A percentile compares a stretch with the other conserved stretches of the same genome.
phyloP scores from a whole-genome alignment of 129 eudicot genomes.

The Flaveria brownii region DNA sequence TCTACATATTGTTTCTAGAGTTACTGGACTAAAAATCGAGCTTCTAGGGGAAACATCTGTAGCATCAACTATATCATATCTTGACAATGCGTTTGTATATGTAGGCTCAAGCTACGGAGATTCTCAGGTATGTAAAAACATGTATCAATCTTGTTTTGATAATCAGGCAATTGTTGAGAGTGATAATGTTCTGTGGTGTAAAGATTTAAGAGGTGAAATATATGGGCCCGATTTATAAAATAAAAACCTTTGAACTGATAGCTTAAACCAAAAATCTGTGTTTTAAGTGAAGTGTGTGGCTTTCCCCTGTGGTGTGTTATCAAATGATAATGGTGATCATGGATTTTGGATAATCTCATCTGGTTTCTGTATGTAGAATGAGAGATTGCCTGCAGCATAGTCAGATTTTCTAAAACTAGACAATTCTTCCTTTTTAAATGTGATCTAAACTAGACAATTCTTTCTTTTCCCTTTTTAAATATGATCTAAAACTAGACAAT shows the following conservation, averaged over 20 bases:
- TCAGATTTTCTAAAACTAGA: neutral
- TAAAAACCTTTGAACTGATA: neutral
- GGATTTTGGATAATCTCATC: neutral
- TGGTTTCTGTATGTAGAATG: neutral
- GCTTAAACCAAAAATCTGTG: neutral
- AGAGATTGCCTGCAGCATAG: neutral
- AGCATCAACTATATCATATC: constrained; percentile 93
- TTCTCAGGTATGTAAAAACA: constrained; percentile 71
- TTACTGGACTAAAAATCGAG: constrained; percentile 97
- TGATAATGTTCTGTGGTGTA: neutral
- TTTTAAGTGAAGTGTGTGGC: neutral
- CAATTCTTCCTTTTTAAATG: neutral
- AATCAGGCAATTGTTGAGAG: neutral
- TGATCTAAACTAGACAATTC: no score
- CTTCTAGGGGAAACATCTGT: constrained; percentile 93
- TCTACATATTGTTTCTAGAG: constrained; percentile 47
- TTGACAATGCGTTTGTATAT: constrained; percentile 90
- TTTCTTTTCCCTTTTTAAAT: neutral
- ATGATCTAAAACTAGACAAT: no score
- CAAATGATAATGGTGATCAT: neutral
- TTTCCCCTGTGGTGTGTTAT: neutral
- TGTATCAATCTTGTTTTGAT: neutral
- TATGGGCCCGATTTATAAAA: neutral
- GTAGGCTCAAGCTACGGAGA: constrained; percentile 99
- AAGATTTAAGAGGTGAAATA: neutral